Conservation (phyloP, 169 alveolate genomes). For the Haemoproteus tartakovskyi region DNA sequence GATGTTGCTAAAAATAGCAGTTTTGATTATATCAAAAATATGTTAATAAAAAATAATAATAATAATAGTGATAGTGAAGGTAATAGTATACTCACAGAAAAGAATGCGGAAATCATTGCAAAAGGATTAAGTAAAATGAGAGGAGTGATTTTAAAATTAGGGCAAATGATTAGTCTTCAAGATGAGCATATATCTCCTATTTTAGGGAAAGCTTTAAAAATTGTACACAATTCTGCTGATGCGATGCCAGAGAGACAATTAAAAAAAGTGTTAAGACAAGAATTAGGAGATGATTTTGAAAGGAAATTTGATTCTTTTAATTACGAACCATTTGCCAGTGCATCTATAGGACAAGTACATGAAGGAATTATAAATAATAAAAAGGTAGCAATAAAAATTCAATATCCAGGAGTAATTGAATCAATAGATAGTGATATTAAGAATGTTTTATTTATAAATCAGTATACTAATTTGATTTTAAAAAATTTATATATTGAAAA, state of each 20-base stretch:
- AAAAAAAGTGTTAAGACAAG: conserved; percentile 77
- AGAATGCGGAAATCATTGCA: conserved; percentile 76
- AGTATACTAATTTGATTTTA: conserved; percentile 71
- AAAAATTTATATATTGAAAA: conserved; percentile 71
- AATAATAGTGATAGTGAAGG: background rate
- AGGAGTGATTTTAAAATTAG: conserved; percentile 86
- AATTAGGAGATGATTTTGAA: conserved; percentile 86
- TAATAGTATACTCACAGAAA: conserved; percentile 29
- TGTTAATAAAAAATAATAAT: background rate
- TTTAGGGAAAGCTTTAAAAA: conserved; percentile 82
- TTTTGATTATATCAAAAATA: conserved; percentile 35
- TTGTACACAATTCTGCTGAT: conserved; percentile 89
- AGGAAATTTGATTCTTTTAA: conserved; percentile 75
- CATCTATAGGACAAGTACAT: conserved; percentile 83
- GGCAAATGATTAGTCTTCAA: conserved; percentile 83
- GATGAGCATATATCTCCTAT: conserved; percentile 87
- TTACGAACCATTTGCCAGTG: conserved; percentile 81
- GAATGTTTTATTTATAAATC: conserved; percentile 70
- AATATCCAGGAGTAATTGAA: conserved; percentile 78
- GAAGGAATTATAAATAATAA: conserved; percentile 66
- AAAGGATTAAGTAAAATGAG: conserved; percentile 85
- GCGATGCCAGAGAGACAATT: conserved; percentile 88
- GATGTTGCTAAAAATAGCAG: conserved; percentile 56
- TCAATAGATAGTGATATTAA: conserved; percentile 78
- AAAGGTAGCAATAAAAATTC: conserved; percentile 74